Evolutionary conservation across 1,284 basidiomycete genomes (phyloP).

Genomic region (Moesziomyces antarcticus): DNA sequence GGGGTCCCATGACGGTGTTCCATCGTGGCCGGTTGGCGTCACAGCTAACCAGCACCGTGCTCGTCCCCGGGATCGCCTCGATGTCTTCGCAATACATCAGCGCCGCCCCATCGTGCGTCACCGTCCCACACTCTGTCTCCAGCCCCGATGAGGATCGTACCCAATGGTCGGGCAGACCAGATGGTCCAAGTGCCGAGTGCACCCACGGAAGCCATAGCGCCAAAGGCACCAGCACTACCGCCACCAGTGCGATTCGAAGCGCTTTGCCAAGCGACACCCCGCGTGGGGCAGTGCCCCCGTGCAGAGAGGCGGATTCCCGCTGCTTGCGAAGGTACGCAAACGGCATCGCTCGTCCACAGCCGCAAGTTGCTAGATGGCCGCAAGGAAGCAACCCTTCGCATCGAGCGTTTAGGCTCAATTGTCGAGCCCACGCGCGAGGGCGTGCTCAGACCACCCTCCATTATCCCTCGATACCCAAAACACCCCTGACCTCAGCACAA

Average conservation of each 20-base stretch:
- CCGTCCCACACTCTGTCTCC: slow-evolving; percentile 3
- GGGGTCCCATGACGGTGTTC: slow-evolving; percentile 52
- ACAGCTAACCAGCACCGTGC: slow-evolving; percentile 34
- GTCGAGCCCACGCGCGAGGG: neutral
- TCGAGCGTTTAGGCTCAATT: too few relatives aligned
- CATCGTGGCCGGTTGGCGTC: slow-evolving; percentile 29
- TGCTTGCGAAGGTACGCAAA: slow-evolving; percentile 20
- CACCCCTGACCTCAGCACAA: too few relatives aligned
- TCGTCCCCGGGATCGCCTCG: slow-evolving; percentile 13
- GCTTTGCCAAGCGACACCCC: neutral
- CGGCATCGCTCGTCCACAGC: slow-evolving; percentile 9
- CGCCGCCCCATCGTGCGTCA: neutral
- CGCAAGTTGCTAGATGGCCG: neutral
- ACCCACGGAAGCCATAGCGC: slow-evolving; percentile 28
- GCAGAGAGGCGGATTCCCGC: neutral
- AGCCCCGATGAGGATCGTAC: slow-evolving; percentile 3
- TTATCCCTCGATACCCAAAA: neutral
- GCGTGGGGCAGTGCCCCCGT: neutral
- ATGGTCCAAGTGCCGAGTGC: slow-evolving; percentile 18
- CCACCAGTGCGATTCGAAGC: slow-evolving; percentile 10
- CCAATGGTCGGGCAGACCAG: slow-evolving; percentile 23
- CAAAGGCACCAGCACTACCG: slow-evolving; percentile 12
- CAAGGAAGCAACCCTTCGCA: neutral
- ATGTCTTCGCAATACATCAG: slow-evolving; percentile 45
- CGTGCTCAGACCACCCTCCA: slow-evolving; percentile 1